Conservation (phyloP, 345 rosid genomes). For the Hibiscus syriacus region DNA sequence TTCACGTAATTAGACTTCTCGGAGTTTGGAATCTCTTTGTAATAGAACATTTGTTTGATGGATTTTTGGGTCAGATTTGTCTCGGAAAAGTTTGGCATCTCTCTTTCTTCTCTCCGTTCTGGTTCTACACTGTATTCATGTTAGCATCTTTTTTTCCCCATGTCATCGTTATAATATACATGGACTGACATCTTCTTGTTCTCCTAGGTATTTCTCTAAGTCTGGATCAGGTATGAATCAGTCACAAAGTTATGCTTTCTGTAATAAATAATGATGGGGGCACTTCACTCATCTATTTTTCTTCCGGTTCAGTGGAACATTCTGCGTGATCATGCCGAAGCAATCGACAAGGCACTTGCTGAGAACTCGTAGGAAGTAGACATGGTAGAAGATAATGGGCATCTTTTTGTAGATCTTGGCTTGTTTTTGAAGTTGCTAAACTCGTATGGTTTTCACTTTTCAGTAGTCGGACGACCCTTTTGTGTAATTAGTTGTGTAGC, state of each 20-base stretch:
- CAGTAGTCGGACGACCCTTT: background rate
- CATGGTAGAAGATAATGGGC: background rate
- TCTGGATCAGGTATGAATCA: constrained; percentile 64
- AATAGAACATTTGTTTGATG: too few species aligned
- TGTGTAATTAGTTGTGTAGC: background rate
- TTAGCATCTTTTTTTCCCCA: background rate
- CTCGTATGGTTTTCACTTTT: background rate
- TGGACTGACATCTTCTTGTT: constrained; percentile 1
- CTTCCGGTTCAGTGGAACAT: constrained; percentile 37
- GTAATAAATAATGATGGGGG: background rate
- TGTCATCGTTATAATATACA: background rate
- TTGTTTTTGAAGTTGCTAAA: background rate
- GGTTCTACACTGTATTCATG: too few species aligned
- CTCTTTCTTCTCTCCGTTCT: too few species aligned
- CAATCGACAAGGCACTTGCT: constrained; percentile 49
- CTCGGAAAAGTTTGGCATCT: too few species aligned
- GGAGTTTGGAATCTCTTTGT: too few species aligned
- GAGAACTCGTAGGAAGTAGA: constrained; percentile 20
- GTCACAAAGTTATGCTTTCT: background rate
- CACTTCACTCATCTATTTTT: constrained; percentile 3
- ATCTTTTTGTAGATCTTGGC: background rate
- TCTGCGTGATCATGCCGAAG: constrained; percentile 40
- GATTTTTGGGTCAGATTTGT: too few species aligned
- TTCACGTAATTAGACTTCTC: too few species aligned
- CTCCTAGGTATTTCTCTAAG: constrained; percentile 63